A percentile compares a stretch with the other conserved stretches of the same genome.
These are phyloP conservation scores for Aspergillus fumigatus DNA, from an alignment of 2,329 filamentous ascomycete genomes.

Conservation along the genomic window DNA sequence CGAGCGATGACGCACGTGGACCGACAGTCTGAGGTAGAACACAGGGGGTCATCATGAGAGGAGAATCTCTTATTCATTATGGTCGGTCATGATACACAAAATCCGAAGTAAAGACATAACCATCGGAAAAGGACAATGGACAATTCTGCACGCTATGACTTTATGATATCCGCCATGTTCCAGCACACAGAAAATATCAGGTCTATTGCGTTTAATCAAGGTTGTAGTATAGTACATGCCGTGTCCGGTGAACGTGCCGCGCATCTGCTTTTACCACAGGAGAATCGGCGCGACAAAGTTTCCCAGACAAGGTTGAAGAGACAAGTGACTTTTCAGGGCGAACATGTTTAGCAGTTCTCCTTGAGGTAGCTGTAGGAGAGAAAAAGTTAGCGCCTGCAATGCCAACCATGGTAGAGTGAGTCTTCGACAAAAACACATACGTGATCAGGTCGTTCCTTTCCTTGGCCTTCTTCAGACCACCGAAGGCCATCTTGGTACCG, in stretches of 20 bases:
- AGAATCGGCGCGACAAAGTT: slow-evolving; percentile 12
- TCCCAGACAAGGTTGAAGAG: slow-evolving; percentile 17
- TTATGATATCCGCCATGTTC: slow-evolving; percentile 22
- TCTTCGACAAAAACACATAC: slow-evolving; percentile 51
- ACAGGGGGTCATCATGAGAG: slow-evolving; percentile 16
- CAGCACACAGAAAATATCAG: slow-evolving; percentile 21
- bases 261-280: slow-evolving; percentile 21
- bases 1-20: not conserved
- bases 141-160: slow-evolving; percentile 16
- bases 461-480: slow-evolving; percentile 99
- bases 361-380: slow-evolving; percentile 33
- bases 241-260: slow-evolving; percentile 20
- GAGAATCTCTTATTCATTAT: slow-evolving; percentile 25
- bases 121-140: slow-evolving; percentile 11
- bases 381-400: slow-evolving; percentile 11
- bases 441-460: slow-evolving; percentile 98
- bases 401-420: not conserved
- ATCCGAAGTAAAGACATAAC: slow-evolving; percentile 14
- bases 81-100: slow-evolving; percentile 18
- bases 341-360: slow-evolving; percentile 32
- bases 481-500: slow-evolving; percentile 99
- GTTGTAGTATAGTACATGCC: slow-evolving; percentile 38
- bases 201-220: slow-evolving; percentile 34
- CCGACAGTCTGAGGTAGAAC: not conserved
- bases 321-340: slow-evolving; percentile 15